A percentile compares a stretch with the other conserved stretches of the same genome.
phyloP scores from a whole-genome alignment of 2,329 filamentous ascomycete species.

The Aspergillus ibericus region DNA sequence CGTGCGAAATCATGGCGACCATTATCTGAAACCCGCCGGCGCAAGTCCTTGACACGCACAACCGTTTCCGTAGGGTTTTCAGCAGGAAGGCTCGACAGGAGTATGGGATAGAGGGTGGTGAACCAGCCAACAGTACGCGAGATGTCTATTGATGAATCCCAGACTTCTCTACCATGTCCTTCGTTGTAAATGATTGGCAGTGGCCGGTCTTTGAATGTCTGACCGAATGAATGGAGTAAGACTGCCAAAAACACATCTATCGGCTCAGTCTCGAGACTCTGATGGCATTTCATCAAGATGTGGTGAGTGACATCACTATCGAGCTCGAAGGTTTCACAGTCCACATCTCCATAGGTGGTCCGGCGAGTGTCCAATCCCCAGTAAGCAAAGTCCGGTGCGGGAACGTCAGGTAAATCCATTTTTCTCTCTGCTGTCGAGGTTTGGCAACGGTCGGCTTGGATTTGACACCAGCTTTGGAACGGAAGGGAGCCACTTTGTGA shows the following conservation, averaged over 20 bases:
- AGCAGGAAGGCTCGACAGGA: constrained; percentile 28
- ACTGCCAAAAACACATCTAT: constrained; percentile 40
- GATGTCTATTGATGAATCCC: constrained; percentile 48
- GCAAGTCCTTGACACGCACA: constrained; percentile 40
- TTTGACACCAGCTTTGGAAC: constrained; percentile 39
- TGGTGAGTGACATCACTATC: constrained; percentile 27
- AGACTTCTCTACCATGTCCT: constrained; percentile 50
- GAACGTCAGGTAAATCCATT: constrained; percentile 18
- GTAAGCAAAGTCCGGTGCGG: constrained; percentile 35
- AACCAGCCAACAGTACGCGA: constrained; percentile 55
- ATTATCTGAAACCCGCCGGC: constrained; percentile 38
- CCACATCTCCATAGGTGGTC: constrained; percentile 39
- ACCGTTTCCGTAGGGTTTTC: constrained; percentile 34
- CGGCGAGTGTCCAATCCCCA: constrained; percentile 34
- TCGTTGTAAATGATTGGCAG: constrained; percentile 50
- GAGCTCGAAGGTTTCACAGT: constrained; percentile 36
- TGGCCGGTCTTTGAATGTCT: constrained; percentile 42
- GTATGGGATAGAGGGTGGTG: constrained; percentile 50
- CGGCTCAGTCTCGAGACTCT: constrained; percentile 35
- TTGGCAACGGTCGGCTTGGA: constrained; percentile 31
- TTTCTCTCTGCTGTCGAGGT: constrained; percentile 14
- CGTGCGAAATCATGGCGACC: constrained; percentile 41
- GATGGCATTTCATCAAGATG: constrained; percentile 35
- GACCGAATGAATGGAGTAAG: constrained; percentile 46
- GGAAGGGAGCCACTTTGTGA: constrained; percentile 31